Evolutionary conservation across 305 asterid species (phyloP), one percentile per base, ranked within the genome.

Genomic region (Solanum aculeatissimum): DNA sequence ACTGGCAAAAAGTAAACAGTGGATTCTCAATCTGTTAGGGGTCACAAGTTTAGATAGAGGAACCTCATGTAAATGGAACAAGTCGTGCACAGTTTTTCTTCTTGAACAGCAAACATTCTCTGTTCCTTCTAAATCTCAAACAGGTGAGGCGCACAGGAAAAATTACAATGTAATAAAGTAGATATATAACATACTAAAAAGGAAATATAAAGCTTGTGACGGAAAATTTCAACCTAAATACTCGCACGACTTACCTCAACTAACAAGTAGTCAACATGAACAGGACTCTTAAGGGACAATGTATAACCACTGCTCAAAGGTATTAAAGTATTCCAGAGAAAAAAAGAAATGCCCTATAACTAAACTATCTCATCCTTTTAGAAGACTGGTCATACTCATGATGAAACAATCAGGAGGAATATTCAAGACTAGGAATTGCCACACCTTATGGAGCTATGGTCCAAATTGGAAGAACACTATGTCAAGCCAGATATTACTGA

Each of bases 1-100:
- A 89, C 98, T 97, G 93, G 85, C 84, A 84, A 21, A 13, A 75
- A 23, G 84, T 23, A 85, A 47, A 25, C 23, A 53, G 81, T 85
- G 13, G 72, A 47, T 47, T 74, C 40, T 27, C 23, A 49, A 74
- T 45, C 21, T 49, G 81, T 25, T 16, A 47, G 60, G 60, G 42
- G 25, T 25, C 81, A 74, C 15, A 74, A 74, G 10, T 74, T 74
- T 74, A 23, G 42, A 74, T 74, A 62, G 81, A 74, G 21, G 80
- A 45, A 47, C 29, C 29, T 15, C 81, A 27, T 14, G 57, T 43
- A 9, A 32, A 32, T 66, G 9, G 18, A 32, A 16, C 8, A 47
- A 74, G 81, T 15, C 62, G 5, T 47, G 42, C 35, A 47, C 19
- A 49, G 42, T 3, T 27, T 25, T 54, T 47, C 14, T 27, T 16